Evolutionary conservation across 2,329 filamentous ascomycete genomes (phyloP).

Genomic region (Penicillium sp.): DNA sequence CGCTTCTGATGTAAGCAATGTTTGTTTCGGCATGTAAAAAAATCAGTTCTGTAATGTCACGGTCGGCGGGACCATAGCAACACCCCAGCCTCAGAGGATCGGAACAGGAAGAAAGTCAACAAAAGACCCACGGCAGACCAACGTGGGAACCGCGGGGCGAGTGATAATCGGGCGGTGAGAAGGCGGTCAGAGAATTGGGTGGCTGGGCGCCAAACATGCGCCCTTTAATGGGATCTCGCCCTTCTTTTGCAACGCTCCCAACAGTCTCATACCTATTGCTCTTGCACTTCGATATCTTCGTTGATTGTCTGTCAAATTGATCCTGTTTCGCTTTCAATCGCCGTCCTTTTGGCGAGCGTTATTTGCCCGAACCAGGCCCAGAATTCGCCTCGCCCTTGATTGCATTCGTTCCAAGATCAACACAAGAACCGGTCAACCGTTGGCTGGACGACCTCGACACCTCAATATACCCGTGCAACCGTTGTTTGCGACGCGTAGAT

Average conservation of each 20-base stretch:
- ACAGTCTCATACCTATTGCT: constrained; percentile 6
- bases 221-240: constrained; percentile 17
- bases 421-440: background rate
- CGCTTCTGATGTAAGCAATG: background rate
- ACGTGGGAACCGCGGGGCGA: constrained; percentile 11
- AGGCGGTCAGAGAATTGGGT: constrained; percentile 18
- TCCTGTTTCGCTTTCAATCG: background rate
- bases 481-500: background rate
- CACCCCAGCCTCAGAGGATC: constrained; percentile 2
- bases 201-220: constrained; percentile 23
- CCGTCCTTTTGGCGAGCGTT: background rate
- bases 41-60: background rate
- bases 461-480: background rate
- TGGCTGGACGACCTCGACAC: background rate
- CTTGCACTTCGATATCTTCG: constrained; percentile 3
- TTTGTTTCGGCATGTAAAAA: background rate
- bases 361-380: background rate
- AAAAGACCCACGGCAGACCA: constrained; percentile 10
- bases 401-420: constrained; percentile 4
- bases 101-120: constrained; percentile 17
- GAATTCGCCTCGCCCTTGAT: constrained; percentile 14
- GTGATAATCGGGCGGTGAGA: constrained; percentile 12
- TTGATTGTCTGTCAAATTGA: background rate
- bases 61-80: background rate
- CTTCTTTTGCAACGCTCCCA: constrained; percentile 13